A percentile compares a stretch with the other conserved stretches of the same genome.
phyloP scores from a whole-genome alignment of 1,284 basidiomycete genomes.

The Xanthoconium separans region DNA sequence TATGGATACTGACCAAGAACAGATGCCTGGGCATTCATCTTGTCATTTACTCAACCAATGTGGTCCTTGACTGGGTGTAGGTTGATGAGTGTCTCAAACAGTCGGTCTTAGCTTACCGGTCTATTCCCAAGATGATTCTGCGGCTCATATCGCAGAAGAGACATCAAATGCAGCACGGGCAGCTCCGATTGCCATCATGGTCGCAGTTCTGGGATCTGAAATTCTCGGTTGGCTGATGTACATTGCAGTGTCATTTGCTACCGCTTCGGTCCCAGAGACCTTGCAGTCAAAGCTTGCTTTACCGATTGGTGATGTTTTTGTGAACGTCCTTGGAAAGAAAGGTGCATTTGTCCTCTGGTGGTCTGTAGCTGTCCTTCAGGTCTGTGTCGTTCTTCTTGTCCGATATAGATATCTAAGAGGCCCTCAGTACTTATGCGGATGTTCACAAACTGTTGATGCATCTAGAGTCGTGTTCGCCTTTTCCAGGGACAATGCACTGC shows the following conservation, averaged over 20 bases:
- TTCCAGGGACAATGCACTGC: constrained; percentile 57
- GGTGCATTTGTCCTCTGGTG: constrained; percentile 58
- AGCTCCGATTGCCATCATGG: constrained; percentile 73
- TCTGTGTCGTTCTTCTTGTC: constrained; percentile 19
- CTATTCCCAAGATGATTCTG: constrained; percentile 36
- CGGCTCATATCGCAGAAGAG: constrained; percentile 73
- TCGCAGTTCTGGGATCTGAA: constrained; percentile 55
- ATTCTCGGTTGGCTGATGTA: constrained; percentile 62
- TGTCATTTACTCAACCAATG: constrained; percentile 21
- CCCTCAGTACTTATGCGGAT: constrained; percentile 44
- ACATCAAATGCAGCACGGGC: constrained; percentile 59
- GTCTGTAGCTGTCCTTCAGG: constrained; percentile 48
- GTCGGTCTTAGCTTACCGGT: no score
- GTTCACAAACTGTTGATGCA: constrained; percentile 62
- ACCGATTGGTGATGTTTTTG: constrained; percentile 64
- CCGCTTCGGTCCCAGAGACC: constrained; percentile 45
- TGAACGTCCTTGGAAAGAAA: constrained; percentile 45
- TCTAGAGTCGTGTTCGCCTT: constrained; percentile 30
- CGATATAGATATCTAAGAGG: neutral
- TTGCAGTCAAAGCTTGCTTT: constrained; percentile 49
- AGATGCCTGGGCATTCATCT: constrained; percentile 36
- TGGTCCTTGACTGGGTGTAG: constrained; percentile 24
- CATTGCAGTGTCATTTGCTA: constrained; percentile 64
- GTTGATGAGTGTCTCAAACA: no score
- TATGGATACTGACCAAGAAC: neutral